These are phyloP conservation scores for Trichoderma sp. DNA, from an alignment of 2,329 filamentous ascomycete species.

Conservation along the genomic window DNA sequence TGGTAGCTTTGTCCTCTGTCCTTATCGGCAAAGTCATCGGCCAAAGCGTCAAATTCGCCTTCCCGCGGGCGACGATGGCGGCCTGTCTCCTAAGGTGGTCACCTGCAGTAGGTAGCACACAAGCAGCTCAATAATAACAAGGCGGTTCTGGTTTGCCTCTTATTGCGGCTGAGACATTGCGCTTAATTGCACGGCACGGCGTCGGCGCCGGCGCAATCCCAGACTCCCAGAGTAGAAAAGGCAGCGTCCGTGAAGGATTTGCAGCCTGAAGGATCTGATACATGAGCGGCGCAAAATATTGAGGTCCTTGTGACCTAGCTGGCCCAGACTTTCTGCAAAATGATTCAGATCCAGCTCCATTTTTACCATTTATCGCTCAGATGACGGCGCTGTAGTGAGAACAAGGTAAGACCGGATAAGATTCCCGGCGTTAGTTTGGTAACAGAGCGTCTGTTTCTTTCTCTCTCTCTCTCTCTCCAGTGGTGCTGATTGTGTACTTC, in stretches of 20 bases:
- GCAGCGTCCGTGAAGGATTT: not conserved
- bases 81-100: not conserved
- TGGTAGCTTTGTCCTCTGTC: not conserved
- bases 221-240: not conserved
- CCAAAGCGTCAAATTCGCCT: not conserved
- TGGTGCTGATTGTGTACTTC: not conserved
- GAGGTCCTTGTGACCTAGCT: not conserved
- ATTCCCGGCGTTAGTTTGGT: not conserved
- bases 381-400: not conserved
- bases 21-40: not conserved
- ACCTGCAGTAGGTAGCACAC: not conserved
- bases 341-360: not conserved
- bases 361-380: not conserved
- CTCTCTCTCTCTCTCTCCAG: not conserved
- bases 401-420: not conserved
- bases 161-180: conserved; percentile 2
- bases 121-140: not conserved
- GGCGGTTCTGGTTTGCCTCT: not conserved
- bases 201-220: not conserved
- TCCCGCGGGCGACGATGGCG: not conserved
- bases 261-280: not conserved
- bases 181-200: not conserved
- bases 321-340: not conserved
- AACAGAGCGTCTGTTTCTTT: not conserved
- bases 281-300: not conserved